Evolutionary conservation across 1,284 basidiomycete species (phyloP).

Genomic region (Tilletia indica): DNA sequence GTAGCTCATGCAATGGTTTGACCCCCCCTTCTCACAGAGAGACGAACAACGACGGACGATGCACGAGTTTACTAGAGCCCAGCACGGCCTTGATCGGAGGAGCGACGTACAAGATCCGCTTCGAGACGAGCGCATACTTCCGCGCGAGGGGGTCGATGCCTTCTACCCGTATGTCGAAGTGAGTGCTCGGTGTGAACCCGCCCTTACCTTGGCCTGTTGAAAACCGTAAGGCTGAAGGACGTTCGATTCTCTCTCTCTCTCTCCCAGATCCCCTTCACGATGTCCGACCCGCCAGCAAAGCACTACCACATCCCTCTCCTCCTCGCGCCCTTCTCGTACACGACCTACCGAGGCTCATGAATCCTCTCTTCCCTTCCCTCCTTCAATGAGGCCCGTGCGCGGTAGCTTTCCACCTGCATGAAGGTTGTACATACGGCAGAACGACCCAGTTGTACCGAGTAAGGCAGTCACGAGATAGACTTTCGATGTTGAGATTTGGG

Average conservation of each 20-base stretch:
- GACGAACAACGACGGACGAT: slow-evolving; percentile 81
- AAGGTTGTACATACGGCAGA: no score
- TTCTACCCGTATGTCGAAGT: slow-evolving; percentile 90
- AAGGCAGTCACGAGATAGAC: no score
- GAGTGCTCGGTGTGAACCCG: slow-evolving; percentile 30
- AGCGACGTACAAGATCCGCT: slow-evolving; percentile 74
- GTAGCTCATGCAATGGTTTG: neutral
- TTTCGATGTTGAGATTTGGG: no score
- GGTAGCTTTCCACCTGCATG: no score
- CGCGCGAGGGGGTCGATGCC: slow-evolving; percentile 65
- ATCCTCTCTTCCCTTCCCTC: no score
- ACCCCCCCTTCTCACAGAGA: slow-evolving; percentile 58
- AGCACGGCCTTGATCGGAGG: slow-evolving; percentile 58
- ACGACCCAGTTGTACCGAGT: no score
- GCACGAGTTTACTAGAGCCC: slow-evolving; percentile 67
- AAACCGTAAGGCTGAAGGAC: slow-evolving; percentile 61
- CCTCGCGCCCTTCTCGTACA: slow-evolving; percentile 86
- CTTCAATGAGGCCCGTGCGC: no score
- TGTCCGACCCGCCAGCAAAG: slow-evolving; percentile 34
- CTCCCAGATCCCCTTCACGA: slow-evolving; percentile 57
- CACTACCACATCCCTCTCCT: slow-evolving; percentile 89
- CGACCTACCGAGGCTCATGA: slow-evolving; percentile 75
- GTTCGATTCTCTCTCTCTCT: slow-evolving; percentile 57
- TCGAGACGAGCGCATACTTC: slow-evolving; percentile 81
- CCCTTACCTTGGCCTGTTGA: neutral